phyloP scores from a whole-genome alignment of 2,329 filamentous ascomycete genomes.

The Neonectria magnoliae region DNA sequence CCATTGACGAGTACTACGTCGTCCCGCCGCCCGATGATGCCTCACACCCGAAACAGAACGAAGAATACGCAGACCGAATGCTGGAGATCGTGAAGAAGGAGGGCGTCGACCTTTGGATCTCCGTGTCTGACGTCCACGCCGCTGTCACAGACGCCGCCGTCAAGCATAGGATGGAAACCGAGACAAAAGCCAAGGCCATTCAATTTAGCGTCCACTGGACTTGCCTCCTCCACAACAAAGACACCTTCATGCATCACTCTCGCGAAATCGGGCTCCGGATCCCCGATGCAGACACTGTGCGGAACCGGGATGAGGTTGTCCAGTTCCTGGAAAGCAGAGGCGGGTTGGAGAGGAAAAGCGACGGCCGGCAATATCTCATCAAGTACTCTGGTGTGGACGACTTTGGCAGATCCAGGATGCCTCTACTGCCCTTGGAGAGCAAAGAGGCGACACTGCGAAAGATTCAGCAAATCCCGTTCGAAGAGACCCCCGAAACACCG shows the following conservation, averaged over 20 bases:
- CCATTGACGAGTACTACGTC: conserved; percentile 64
- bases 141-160: conserved; percentile 74
- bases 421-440: conserved; percentile 67
- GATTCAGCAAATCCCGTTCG: conserved; percentile 50
- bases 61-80: conserved; percentile 65
- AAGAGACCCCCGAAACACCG: conserved; percentile 44
- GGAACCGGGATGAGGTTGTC: conserved; percentile 62
- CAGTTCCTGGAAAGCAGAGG: conserved; percentile 56
- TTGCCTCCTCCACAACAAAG: conserved; percentile 69
- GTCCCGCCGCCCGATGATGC: conserved; percentile 46
- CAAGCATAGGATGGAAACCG: conserved; percentile 67
- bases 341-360: conserved; percentile 18
- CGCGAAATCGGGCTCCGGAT: conserved; percentile 62
- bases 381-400: conserved; percentile 74
- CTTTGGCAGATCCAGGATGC: conserved; percentile 68
- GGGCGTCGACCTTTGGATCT: conserved; percentile 76
- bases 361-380: conserved; percentile 64
- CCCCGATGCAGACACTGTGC: conserved; percentile 64
- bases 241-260: conserved; percentile 70
- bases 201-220: conserved; percentile 70
- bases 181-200: conserved; percentile 68
- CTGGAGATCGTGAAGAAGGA: conserved; percentile 69
- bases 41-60: conserved; percentile 35
- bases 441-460: conserved; percentile 54
- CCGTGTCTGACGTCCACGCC: conserved; percentile 74